Base-by-base conservation (phyloP, 164 flowering plant species). In the Liquidambar formosana region DNA sequence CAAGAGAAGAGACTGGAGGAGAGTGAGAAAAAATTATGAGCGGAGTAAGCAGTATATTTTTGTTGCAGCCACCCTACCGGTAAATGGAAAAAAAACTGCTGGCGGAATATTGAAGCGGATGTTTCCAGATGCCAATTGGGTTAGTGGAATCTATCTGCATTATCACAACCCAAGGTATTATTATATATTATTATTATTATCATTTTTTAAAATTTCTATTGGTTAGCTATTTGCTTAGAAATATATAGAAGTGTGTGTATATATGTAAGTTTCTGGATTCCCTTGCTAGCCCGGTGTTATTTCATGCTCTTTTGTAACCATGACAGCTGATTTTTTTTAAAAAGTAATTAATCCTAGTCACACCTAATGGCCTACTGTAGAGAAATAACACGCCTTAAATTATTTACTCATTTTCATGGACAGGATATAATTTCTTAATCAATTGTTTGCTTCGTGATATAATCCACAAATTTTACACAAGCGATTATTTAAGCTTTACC, bases 21-120 rank as follows among this genome's bases (percentile, higher is more conserved):
- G 98, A 75, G 84, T 76, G 27, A 82, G 96, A 73, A 84, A 89
- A 77, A 33, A 11, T 65, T 93, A 93, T 74, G 75, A 76, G 18
- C 91, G 96, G n/a, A 93, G 97, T 75, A 95, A 95, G 82, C 99
- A 95, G 79, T 95, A 95, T 75, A 84, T 95, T 58, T 95, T 95
- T 82, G 90, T 93, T 68, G 99, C 99, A 67, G 99, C 99, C 41
- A 95, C 99, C 23, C 99, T 95, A 78, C 99, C 99, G 43, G 77
- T 68, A 57, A 95, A 90, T 76, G 99, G 99, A 47, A 95, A 93
- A 79, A 76, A 71, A 81, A 95, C 97, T 71, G 97, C 99, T 67
- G 99, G 99, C 21, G 98, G 92, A 49, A 82, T 89, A 43, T 67
- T 95, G 81, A 91, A 91, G 68, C 77, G 88, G 41, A 86, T 91